Evolutionary conservation across 2,329 filamentous ascomycete species (phyloP), one percentile per base, ranked within the genome.

Genomic region (Chalara sp.): DNA sequence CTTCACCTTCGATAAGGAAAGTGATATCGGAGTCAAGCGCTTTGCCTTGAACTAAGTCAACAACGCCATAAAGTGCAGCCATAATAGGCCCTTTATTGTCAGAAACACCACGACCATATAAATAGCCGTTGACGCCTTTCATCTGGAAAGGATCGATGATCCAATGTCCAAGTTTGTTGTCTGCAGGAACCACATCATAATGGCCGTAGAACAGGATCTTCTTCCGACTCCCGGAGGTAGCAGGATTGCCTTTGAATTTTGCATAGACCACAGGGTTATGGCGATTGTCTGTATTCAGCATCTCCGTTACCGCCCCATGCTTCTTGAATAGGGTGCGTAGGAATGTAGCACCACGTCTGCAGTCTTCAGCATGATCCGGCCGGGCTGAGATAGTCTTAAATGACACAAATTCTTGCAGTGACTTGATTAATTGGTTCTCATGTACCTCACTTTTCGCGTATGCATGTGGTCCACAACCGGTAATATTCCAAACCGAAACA

Each of bases 31-130:
- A 90, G 48, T 86, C 85, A 1, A 99, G 76, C 13, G 81, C 78
- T 60, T 95, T 89, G n/a, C 87, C 83, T 56, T 92, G 85, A 56
- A 88, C 82, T 4, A 99, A 73, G 61, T 97, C 92, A 0, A 92
- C 89, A 1, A 95, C 92, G 0, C 92, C 93, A 64, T 95, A 97
- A 0, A 99, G 77, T 1, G 93, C 93, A 1, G 95, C 92, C 63
- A 99, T 81, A 53, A 96, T 89, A 0, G 93, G 93, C 0, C 95
- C 93, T 67, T 99, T 99, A 72, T 99, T 97, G 68, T 99, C 93
- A 45, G 90, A 95, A 11, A 95, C 88, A n/a, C 93, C 93, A 61
- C 93, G 87, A 2, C 93, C 93, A 58, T 99, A 97, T 1, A 97
- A 74, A 65, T 92, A 97, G 0, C 93, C 92, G 61, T 96, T 91